Base-by-base conservation (phyloP, 2,329 filamentous ascomycete species). In the Colletotrichum lentis region DNA sequence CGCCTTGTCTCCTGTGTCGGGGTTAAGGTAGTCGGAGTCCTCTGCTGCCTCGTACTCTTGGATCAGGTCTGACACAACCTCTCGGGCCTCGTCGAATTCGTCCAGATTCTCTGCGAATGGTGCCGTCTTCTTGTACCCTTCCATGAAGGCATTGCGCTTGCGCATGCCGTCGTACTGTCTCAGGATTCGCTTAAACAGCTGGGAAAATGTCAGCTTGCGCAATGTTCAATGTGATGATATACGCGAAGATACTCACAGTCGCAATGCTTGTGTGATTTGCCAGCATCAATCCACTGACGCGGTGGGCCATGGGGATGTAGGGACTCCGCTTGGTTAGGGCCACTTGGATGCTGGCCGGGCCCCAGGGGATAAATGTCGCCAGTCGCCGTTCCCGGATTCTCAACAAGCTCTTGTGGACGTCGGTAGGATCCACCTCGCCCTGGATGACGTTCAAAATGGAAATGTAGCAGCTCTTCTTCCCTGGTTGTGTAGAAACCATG, bases 371-470 rank as follows among this genome's bases (percentile, higher is more conserved):
- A 76, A 99, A 99, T 0, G 93, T 96, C 11, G 96, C 96, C 62
- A 99, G 86, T 68, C 93, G 90, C 57, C 96, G 91, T 83, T 99
- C 96, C 57, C 96, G 91, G 76, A 99, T 99, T 72, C 96, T 92
- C 67, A 99, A 88, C 66, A 99, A 84, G 72, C 95, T 98, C 86
- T 99, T 99, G 84, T 99, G 96, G 64, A 99, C 93, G 80, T 99
- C 96, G 3, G 95, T 98, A 10, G 96, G 95, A 77, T 99, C 96
- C 46, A 96, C 96, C 79, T 99, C 96, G 75, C 96, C 96, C 83
- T 98, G 96, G 74, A 99, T 99, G 74, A 99, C 97, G 80, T 99
- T 98, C 71, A 99, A 85, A 73, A 99, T 98, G 55, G 94, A 97
- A 76, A 99, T 98, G 83, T 99, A 99, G 83, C 96, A 99, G 81